Base-by-base conservation (phyloP, 352 stramenopile species). In the Pythium vanterpoolii region DNA sequence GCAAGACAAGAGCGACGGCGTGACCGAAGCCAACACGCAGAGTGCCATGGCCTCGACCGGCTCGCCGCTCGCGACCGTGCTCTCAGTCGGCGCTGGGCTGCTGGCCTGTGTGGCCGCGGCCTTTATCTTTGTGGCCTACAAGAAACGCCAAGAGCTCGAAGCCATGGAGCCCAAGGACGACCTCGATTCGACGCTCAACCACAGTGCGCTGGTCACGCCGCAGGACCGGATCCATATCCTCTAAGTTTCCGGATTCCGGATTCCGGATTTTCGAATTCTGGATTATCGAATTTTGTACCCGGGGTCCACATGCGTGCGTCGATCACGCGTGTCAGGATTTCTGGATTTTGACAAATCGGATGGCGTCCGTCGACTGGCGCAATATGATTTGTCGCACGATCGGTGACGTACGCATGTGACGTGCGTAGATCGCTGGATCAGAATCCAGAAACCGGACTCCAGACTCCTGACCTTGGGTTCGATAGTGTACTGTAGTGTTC, bases 71-170 rank as follows among this genome's bases (percentile, higher is more conserved):
- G 34, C 24, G 2, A 64, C 58, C 13, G 7, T 55, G 31, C 48
- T 65, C n/a, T 65, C 58, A 3, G 33, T 64, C 6, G 58, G 40
- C 24, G 50, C 50, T 11, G 58, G 58, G 14, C 11, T 55, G 7
- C 31, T 65, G 3, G 58, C 58, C 5, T 48, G 28, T 44, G 58
- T 59, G 5, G 58, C 42, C 31, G 48, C 19, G 23, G 49, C 42
- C 4, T 48, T 59, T 42, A 65, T 65, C 24, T 49, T 59, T 13
- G 58, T 59, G 27, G 58, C 47, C 5, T 56, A 65, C 48, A 54
- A 49, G 40, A 65, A 65, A 42, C 48, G 50, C 48, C 56, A 58
- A 26, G 7, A 54, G 40, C 42, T 65, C 21, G 58, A 65, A 33
- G 48, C 16, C 11, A 42, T 59, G 49, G 58, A 59, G 33, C 58